phyloP scores from a whole-genome alignment of 2,329 filamentous ascomycete species.

The Fulvia fulva region DNA sequence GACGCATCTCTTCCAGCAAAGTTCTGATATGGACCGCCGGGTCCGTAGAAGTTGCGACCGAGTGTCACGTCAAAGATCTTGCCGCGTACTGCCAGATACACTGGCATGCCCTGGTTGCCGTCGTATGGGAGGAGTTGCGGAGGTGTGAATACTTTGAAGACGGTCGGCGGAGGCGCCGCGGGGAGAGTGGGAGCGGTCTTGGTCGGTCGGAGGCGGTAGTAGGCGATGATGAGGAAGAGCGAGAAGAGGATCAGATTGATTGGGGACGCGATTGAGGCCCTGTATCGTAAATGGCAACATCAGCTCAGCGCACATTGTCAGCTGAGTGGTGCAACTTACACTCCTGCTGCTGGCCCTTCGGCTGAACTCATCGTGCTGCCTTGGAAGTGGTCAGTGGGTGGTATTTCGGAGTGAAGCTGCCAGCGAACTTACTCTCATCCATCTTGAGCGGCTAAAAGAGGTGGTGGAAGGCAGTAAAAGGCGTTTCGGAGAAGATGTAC shows the following conservation, averaged over 20 bases:
- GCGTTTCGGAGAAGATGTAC: background rate
- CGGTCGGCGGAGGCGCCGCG: slow-evolving; percentile 62
- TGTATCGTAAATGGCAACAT: slow-evolving; percentile 28
- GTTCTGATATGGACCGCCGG: slow-evolving; percentile 90
- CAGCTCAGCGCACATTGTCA: background rate
- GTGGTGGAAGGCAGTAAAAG: background rate
- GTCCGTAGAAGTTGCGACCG: slow-evolving; percentile 92
- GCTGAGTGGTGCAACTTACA: slow-evolving; percentile 32
- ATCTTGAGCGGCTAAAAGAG: background rate
- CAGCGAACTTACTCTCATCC: background rate
- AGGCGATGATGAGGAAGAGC: slow-evolving; percentile 54
- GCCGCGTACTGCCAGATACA: slow-evolving; percentile 88
- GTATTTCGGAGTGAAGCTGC: no score
- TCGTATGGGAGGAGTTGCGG: slow-evolving; percentile 81
- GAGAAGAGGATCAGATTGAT: slow-evolving; percentile 60
- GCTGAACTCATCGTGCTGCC: slow-evolving; percentile 15
- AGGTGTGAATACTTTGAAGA: slow-evolving; percentile 83
- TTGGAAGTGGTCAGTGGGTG: background rate
- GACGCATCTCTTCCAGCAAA: slow-evolving; percentile 92
- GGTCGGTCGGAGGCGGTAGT: slow-evolving; percentile 56
- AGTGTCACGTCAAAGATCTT: slow-evolving; percentile 84
- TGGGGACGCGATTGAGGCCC: slow-evolving; percentile 54
- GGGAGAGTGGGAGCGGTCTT: slow-evolving; percentile 47
- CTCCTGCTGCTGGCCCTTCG: slow-evolving; percentile 36
- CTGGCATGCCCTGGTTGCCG: slow-evolving; percentile 67